phyloP scores from a whole-genome alignment of 2,329 filamentous ascomycete genomes.

The Colletotrichum higginsianum region DNA sequence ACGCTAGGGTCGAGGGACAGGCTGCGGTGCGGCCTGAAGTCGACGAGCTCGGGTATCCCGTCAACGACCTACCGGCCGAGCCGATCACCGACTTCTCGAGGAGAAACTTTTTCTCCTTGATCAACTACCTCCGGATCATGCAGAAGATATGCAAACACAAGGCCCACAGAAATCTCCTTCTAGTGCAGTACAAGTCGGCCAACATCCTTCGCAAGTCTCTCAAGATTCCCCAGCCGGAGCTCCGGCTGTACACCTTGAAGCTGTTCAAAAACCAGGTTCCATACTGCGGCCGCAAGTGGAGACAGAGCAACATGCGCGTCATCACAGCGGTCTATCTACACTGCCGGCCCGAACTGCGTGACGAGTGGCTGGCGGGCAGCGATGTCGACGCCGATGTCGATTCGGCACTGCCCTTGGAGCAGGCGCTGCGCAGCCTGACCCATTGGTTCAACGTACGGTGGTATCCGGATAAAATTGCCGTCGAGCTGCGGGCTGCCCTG shows the following conservation, averaged over 20 bases:
- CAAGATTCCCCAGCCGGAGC: constrained; percentile 87
- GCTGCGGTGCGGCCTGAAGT: constrained; percentile 70
- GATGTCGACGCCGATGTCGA: constrained; percentile 96
- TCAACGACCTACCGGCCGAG: constrained; percentile 76
- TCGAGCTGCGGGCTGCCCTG: constrained; percentile 70
- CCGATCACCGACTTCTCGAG: constrained; percentile 93
- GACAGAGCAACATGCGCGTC: constrained; percentile 97
- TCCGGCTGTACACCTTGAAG: constrained; percentile 95
- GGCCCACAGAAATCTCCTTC: constrained; percentile 91
- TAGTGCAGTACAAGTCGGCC: constrained; percentile 96
- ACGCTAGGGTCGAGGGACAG: constrained; percentile 53
- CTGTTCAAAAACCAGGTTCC: constrained; percentile 99
- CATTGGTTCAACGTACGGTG: constrained; percentile 93
- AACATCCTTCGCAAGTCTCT: constrained; percentile 93
- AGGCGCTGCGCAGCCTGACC: constrained; percentile 88
- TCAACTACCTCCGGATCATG: constrained; percentile 96
- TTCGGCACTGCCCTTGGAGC: constrained; percentile 91
- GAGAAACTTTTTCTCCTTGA: constrained; percentile 94
- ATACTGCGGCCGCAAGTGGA: constrained; percentile 98
- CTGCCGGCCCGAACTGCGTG: constrained; percentile 90
- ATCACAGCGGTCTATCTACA: constrained; percentile 97
- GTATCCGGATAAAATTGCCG: constrained; percentile 84
- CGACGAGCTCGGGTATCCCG: constrained; percentile 89
- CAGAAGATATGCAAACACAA: constrained; percentile 98
- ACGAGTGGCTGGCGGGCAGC: constrained; percentile 93